Conservation (phyloP, 164 flowering plant genomes). For the Macadamia integrifolia region DNA sequence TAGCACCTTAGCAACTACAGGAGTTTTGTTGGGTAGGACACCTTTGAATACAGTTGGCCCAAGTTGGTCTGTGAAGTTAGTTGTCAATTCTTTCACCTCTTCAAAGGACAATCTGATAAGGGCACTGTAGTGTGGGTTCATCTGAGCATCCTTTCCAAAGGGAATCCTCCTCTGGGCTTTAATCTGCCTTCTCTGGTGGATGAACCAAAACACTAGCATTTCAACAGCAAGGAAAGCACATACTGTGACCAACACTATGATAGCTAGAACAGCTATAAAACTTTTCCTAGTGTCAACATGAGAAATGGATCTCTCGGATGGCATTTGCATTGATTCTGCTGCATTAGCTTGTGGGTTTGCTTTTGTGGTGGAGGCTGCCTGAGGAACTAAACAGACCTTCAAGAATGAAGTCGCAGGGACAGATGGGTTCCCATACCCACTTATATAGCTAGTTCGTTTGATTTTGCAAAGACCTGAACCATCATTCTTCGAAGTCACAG, state of each 20-base stretch:
- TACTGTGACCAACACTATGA: slow-evolving; percentile 32
- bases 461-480: slow-evolving; percentile 55
- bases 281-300: slow-evolving; percentile 7
- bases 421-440: slow-evolving; percentile 38
- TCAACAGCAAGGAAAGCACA: slow-evolving; percentile 24
- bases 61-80: slow-evolving; percentile 30
- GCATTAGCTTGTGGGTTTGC: slow-evolving; percentile 17
- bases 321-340: slow-evolving; percentile 5
- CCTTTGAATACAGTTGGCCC: slow-evolving; percentile 43
- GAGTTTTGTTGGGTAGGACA: slow-evolving; percentile 28
- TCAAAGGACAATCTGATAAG: slow-evolving; percentile 38
- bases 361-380: slow-evolving; percentile 37
- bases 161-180: slow-evolving; percentile 31
- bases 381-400: slow-evolving; percentile 51
- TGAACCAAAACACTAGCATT: slow-evolving; percentile 26
- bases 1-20: slow-evolving; percentile 35
- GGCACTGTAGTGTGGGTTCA: slow-evolving; percentile 39
- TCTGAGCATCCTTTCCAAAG: slow-evolving; percentile 37
- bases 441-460: slow-evolving; percentile 40
- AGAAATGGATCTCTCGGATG: slow-evolving; percentile 9
- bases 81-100: slow-evolving; percentile 40
- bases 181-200: slow-evolving; percentile 26
- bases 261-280: slow-evolving; percentile 24
- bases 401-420: slow-evolving; percentile 33
- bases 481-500: slow-evolving; percentile 45